phyloP scores from a whole-genome alignment of 2,329 filamentous ascomycete species.

The Ambrosiella beaveri region DNA sequence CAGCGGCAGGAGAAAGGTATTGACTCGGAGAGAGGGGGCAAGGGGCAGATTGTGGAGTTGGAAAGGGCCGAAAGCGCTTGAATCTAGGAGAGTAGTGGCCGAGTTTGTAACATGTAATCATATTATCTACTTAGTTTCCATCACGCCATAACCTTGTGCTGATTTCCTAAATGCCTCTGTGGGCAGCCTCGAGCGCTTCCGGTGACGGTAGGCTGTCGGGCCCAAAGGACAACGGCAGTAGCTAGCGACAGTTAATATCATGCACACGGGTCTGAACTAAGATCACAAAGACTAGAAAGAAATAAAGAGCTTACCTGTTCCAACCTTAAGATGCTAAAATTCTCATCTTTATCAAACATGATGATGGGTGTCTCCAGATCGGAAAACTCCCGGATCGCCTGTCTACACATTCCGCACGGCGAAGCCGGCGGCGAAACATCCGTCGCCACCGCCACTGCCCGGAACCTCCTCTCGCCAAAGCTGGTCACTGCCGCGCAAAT shows the following conservation, averaged over 20 bases:
- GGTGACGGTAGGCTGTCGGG: slow-evolving; percentile 36
- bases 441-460: slow-evolving; percentile 70
- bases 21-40: slow-evolving; percentile 8
- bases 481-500: slow-evolving; percentile 59
- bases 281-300: neutral
- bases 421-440: slow-evolving; percentile 53
- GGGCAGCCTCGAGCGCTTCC: slow-evolving; percentile 1
- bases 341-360: slow-evolving; percentile 77
- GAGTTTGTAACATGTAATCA: neutral
- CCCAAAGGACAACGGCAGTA: slow-evolving; percentile 52
- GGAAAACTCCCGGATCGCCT: slow-evolving; percentile 77
- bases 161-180: neutral
- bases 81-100: neutral
- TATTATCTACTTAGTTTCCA: no score
- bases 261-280: neutral
- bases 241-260: slow-evolving; percentile 22
- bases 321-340: slow-evolving; percentile 52
- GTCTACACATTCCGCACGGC: slow-evolving; percentile 91
- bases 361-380: slow-evolving; percentile 55
- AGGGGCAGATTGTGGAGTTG: slow-evolving; percentile 1
- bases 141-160: neutral
- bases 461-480: slow-evolving; percentile 38
- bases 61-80: slow-evolving; percentile 6
- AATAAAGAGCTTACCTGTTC: slow-evolving; percentile 35
- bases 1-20: slow-evolving; percentile 14